phyloP scores from a whole-genome alignment of 768 basidiomycete species.

The Panaeolus cyanescens region DNA sequence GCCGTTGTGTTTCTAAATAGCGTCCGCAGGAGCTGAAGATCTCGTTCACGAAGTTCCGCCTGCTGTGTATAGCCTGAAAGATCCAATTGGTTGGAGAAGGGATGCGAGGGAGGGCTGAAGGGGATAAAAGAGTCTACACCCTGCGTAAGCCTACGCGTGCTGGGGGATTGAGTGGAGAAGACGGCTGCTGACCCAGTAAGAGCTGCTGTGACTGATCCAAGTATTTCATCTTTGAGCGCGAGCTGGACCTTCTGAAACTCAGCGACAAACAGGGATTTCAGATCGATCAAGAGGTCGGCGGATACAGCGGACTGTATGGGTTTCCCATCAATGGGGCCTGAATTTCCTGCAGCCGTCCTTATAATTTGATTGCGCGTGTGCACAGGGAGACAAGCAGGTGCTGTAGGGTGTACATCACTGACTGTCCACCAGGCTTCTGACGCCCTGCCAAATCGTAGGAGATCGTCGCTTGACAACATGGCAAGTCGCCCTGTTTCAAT shows the following conservation, averaged over 20 bases:
- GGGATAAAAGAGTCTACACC: too few relatives aligned
- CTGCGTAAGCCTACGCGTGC: too few relatives aligned
- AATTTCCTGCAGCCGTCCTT: neutral
- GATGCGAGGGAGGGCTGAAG: too few relatives aligned
- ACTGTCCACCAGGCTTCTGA: constrained; percentile 24
- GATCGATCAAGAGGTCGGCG: neutral
- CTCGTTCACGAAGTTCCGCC: too few relatives aligned
- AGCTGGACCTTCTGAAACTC: neutral
- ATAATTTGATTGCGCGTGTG: neutral
- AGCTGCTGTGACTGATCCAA: too few relatives aligned
- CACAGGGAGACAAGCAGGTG: constrained; percentile 6
- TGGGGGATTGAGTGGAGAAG: too few relatives aligned
- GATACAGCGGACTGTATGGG: neutral
- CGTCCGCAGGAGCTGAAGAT: too few relatives aligned
- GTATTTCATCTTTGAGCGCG: neutral
- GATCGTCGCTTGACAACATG: constrained; percentile 14
- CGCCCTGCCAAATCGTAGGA: constrained; percentile 14
- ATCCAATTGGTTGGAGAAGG: too few relatives aligned
- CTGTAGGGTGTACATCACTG: constrained; percentile 9
- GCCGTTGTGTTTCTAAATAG: too few relatives aligned
- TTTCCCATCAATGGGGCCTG: neutral
- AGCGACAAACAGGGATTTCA: neutral
- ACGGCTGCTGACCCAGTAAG: too few relatives aligned
- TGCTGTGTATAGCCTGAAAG: too few relatives aligned
- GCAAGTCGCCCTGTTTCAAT: constrained; percentile 13